Evolutionary conservation across 257 asterid species (phyloP).

Genomic region (Solanum arcanum): DNA sequence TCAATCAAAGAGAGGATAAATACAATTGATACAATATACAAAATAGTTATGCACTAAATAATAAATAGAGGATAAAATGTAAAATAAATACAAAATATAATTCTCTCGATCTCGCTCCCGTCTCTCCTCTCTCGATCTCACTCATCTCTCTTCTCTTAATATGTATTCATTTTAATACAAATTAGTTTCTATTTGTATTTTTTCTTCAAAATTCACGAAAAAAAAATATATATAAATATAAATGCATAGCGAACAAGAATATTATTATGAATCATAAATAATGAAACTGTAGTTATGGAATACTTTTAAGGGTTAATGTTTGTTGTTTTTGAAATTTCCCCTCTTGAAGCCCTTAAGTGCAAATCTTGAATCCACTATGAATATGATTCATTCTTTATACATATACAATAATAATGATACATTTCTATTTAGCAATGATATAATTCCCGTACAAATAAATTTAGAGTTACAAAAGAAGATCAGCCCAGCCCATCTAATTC

Average conservation of each 20-base stretch:
- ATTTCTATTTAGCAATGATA: background rate
- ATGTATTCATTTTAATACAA: background rate
- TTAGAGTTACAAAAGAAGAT: background rate
- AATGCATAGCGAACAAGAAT: background rate
- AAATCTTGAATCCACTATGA: background rate
- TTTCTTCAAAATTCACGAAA: too few species aligned
- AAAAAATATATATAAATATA: too few species aligned
- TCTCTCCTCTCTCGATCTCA: background rate
- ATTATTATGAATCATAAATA: background rate
- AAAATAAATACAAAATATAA: too few species aligned
- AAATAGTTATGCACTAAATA: background rate
- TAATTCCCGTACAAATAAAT: background rate
- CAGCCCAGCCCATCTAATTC: background rate
- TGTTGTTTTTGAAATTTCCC: background rate
- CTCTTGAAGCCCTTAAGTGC: background rate
- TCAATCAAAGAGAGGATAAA: background rate
- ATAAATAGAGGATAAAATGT: too few species aligned
- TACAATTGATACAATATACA: background rate
- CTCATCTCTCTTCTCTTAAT: background rate
- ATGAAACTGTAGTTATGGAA: background rate
- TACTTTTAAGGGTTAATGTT: background rate
- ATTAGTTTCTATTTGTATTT: too few species aligned
- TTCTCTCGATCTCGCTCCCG: background rate
- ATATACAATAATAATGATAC: background rate
- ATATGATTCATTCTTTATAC: background rate